phyloP scores from a whole-genome alignment of 1,284 basidiomycete species.

The Sanghuangporus sanghuang region DNA sequence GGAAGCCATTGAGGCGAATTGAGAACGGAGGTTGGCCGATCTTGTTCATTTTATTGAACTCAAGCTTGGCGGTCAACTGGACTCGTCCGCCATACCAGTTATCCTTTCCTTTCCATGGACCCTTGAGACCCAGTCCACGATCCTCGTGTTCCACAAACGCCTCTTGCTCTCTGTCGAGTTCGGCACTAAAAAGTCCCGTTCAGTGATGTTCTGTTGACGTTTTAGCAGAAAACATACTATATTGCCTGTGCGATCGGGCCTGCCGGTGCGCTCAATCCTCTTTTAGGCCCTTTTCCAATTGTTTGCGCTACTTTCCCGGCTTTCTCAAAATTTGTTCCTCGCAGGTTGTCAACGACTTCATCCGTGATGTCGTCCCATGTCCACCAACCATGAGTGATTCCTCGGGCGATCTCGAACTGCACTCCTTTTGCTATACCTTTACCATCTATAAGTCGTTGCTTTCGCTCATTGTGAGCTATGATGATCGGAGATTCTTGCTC shows the following conservation, averaged over 20 bases:
- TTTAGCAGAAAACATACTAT: not conserved
- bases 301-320: constrained; percentile 37
- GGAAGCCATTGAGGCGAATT: constrained; percentile 47
- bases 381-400: constrained; percentile 39
- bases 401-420: constrained; percentile 52
- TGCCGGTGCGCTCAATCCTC: constrained; percentile 16
- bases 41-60: constrained; percentile 17
- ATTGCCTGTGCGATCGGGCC: not conserved
- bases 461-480: constrained; percentile 38
- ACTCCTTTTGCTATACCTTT: constrained; percentile 46
- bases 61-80: constrained; percentile 50
- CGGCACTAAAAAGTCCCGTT: constrained; percentile 38
- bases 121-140: constrained; percentile 58
- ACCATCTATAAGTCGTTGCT: constrained; percentile 38
- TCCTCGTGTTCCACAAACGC: constrained; percentile 48
- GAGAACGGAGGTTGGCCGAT: constrained; percentile 21
- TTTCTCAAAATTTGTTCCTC: constrained; percentile 36
- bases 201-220: not conserved
- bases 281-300: constrained; percentile 22
- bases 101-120: constrained; percentile 40
- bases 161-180: constrained; percentile 62
- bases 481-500: constrained; percentile 24
- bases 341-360: constrained; percentile 32
- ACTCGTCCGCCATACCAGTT: constrained; percentile 66
- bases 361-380: constrained; percentile 37